Evolutionary conservation across 306 rosid species (phyloP).

Genomic region (Glycine latifolia): DNA sequence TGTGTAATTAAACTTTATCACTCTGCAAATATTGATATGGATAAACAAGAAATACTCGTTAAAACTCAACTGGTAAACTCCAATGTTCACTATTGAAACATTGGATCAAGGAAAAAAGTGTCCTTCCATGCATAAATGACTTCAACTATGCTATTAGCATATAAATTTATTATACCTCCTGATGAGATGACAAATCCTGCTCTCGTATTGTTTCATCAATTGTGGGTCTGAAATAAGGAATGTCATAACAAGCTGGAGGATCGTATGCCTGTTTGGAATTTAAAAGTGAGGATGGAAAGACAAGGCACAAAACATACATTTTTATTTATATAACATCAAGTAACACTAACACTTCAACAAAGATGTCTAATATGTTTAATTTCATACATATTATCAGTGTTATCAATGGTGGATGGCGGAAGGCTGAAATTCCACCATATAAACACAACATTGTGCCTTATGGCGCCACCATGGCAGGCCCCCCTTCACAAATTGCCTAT

Average conservation of each 20-base stretch:
- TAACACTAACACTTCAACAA: not conserved
- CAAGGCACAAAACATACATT: not conserved
- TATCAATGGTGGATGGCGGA: too few relatives aligned
- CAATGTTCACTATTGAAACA: not conserved
- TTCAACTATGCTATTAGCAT: not conserved
- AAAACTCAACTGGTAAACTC: conserved; percentile 27
- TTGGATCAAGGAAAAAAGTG: not conserved
- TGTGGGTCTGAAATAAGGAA: conserved; percentile 83
- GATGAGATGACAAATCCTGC: conserved; percentile 76
- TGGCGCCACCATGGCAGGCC: too few relatives aligned
- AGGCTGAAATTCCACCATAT: too few relatives aligned
- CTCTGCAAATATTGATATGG: not conserved
- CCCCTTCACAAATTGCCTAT: too few relatives aligned
- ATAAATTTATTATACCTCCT: conserved; percentile 66
- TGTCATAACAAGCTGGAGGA: conserved; percentile 77
- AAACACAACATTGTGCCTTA: too few relatives aligned
- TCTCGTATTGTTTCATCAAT: conserved; percentile 76
- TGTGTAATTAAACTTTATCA: not conserved
- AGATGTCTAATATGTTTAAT: not conserved
- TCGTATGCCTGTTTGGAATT: conserved; percentile 81
- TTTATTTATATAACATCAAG: not conserved
- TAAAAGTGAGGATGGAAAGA: conserved; percentile 45
- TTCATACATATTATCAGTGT: not conserved
- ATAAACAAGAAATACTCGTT: not conserved
- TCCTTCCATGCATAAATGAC: not conserved